Base-by-base conservation (phyloP, 345 rosid genomes). In the Tarenaya hassleriana region DNA sequence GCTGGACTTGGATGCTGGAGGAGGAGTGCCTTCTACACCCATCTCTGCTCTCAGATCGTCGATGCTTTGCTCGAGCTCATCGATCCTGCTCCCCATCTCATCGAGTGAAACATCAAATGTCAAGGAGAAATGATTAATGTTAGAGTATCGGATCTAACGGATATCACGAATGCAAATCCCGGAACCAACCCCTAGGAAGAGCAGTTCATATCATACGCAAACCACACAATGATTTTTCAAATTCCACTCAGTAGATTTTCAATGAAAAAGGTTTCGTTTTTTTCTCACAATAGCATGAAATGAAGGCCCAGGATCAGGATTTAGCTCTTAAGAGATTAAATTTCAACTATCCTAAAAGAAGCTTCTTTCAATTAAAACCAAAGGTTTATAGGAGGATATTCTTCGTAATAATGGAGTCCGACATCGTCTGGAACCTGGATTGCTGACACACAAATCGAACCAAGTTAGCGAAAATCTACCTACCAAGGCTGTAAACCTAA, bases 341-440 rank as follows among this genome's bases (percentile, higher is more conserved):
- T 37, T 13, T 37, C 17, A 18, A 42, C 47, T n/a, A n/a, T 18
- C 13, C 47, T 42, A 42, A n/a, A 35, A 35, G 40, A 1, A n/a
- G 10, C 11, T 12, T 42, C 13, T 16, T 8, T 14, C 47, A 37
- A 10, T 10, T n/a, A 18, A 42, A 16, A 42, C 21, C 7, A 15
- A 12, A 14, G 17, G 14, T 35, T 24, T 13, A 21, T 38, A 33
- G 27, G 77, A 81, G 94, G 94, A 84, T 84, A 84, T 84, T 84
- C 81, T 84, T 84, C 10, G 71, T 18, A 16, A 84, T 59, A 34
- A 84, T 81, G 69, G 85, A 76, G 42, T 76, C 88, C 0, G 94
- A 84, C 88, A 81, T 81, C 18, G 83, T 69, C 63, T 81, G 94
- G 69, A 84, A 81, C 64, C 83, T 73, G 35, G 69, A 56, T 81